These are phyloP conservation scores for Viridothelium virens DNA, from an alignment of 495 filamentous ascomycete genomes.

Conservation along the genomic window DNA sequence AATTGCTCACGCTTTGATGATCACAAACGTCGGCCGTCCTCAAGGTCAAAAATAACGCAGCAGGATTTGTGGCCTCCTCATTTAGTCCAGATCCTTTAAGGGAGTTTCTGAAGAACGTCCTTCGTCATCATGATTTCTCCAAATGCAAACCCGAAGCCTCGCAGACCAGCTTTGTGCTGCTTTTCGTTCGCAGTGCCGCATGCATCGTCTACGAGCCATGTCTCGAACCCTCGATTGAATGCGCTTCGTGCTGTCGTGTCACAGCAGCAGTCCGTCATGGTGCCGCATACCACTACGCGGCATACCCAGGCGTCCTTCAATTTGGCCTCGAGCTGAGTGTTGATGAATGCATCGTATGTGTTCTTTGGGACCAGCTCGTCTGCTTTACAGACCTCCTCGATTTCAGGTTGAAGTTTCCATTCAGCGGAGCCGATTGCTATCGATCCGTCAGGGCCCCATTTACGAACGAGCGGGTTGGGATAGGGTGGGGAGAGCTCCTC, in stretches of 20 bases:
- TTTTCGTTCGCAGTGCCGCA: conserved; percentile 31
- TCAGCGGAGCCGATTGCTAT: conserved; percentile 27
- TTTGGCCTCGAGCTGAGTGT: conserved; percentile 22
- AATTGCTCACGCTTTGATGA: too few species aligned
- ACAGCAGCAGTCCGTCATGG: conserved; percentile 42
- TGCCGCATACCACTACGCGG: conserved; percentile 37
- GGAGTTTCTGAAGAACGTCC: conserved; percentile 28
- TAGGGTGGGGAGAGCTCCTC: conserved; percentile 33
- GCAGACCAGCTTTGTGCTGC: conserved; percentile 34
- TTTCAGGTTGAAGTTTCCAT: conserved; percentile 35
- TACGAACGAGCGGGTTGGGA: conserved; percentile 39
- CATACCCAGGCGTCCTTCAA: conserved; percentile 23
- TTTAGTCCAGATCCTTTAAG: background rate
- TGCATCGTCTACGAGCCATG: conserved; percentile 38
- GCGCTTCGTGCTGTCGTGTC: conserved; percentile 38
- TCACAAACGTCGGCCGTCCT: background rate
- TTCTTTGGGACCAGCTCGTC: conserved; percentile 24
- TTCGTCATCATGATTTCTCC: conserved; percentile 32
- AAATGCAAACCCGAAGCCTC: conserved; percentile 33
- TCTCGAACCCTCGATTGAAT: conserved; percentile 41
- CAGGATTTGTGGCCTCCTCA: background rate
- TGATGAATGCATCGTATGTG: conserved; percentile 29
- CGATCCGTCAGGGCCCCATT: conserved; percentile 36
- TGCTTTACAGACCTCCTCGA: conserved; percentile 20
- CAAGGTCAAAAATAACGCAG: background rate